phyloP scores from a whole-genome alignment of 805 yeast genomes.

The Saccharomycopsis sp. region DNA sequence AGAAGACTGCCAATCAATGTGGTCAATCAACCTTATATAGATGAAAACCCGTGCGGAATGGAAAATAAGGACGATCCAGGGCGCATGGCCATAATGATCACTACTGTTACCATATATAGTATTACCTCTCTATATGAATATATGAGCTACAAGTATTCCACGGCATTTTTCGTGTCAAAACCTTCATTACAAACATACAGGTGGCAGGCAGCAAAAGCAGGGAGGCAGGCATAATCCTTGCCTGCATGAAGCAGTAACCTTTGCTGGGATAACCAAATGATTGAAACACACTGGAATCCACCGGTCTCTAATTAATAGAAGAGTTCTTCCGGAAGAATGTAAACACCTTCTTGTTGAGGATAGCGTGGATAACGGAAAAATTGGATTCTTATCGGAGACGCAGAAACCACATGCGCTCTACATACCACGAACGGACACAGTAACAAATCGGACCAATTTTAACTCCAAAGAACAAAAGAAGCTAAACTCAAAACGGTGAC shows the following conservation, averaged over 20 bases:
- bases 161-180: background rate
- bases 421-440: background rate
- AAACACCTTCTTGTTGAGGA: background rate
- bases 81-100: no score
- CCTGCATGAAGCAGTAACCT: no score
- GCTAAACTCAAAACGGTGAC: background rate
- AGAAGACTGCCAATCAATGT: background rate
- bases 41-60: no score
- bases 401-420: background rate
- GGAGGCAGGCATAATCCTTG: background rate
- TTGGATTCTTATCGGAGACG: background rate
- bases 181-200: background rate
- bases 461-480: background rate
- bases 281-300: no score
- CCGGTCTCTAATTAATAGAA: no score
- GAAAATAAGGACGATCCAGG: background rate
- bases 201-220: background rate
- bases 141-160: background rate
- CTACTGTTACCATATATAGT: no score
- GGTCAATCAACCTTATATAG: no score
- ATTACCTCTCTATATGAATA: no score
- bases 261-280: no score
- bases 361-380: background rate
- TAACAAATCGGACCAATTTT: background rate
- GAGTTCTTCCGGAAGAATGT: background rate